Base-by-base conservation (phyloP, 306 rosid genomes). In the Leucaena leucocephala region DNA sequence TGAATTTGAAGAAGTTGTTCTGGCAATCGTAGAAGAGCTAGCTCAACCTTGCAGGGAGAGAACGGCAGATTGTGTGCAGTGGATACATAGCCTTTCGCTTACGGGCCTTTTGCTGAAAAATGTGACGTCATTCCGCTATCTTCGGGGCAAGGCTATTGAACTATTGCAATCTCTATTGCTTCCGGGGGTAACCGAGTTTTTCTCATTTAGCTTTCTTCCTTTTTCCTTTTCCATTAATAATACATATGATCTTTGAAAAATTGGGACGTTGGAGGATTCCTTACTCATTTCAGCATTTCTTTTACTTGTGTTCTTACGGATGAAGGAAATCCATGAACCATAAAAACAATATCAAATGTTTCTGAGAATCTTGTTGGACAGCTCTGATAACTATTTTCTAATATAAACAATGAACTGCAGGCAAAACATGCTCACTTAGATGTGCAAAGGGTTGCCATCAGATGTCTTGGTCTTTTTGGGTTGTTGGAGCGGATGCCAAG, bases 381-480 rank as follows among this genome's bases (percentile, higher is more conserved):
- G 45, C 72, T 66, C 79, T 66, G 76, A 3, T 48, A 59, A n/a
- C 48, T 72, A 43, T 50, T 63, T 57, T 44, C 76, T 27, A 27
- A 27, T 27, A 27, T 27, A 27, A 27, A 27, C 27, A 80, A 67
- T 88, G 82, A 77, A 44, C 71, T 88, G 85, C 80, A 94, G 98
- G 97, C 93, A 59, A 95, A 89, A 85, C 99, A 95, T 85, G 87
- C 86, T 78, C 90, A 93, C 77, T 83, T 91, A 80, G 98, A 93
- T 76, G 98, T 93, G 81, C 97, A 92, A 82, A 90, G 97, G 86
- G 90, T 93, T 74, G 88, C 97, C 11, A 49, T 91, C 70, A 90
- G 98, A 84, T 91, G 99, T 80, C 92, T 95, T 52, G 99, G 97
- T 57, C 96, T 93, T 76, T 95, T 87, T 84, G 99, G 97, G 38